phyloP scores from a whole-genome alignment of 2,329 filamentous ascomycete genomes.

The Monosporascus sp. region DNA sequence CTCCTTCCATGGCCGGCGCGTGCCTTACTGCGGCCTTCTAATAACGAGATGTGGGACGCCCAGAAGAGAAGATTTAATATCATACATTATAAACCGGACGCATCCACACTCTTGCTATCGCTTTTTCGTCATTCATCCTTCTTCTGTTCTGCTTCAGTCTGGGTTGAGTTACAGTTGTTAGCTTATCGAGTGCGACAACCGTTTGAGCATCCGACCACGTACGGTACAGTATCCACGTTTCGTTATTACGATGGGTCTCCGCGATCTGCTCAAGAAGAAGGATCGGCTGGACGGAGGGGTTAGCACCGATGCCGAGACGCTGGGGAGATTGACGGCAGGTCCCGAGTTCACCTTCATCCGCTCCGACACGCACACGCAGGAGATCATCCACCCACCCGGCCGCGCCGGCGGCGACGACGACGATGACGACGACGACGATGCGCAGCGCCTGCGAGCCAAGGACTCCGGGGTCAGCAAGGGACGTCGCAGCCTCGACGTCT shows the following conservation, averaged over 20 bases:
- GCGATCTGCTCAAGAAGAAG: conserved; percentile 51
- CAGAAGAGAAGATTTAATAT: too few species aligned
- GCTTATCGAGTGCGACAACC: too few species aligned
- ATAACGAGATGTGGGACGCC: too few species aligned
- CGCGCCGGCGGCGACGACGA: conserved; percentile 24
- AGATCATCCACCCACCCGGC: conserved; percentile 68
- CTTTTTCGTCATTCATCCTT: too few species aligned
- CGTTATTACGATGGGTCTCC: conserved; percentile 39
- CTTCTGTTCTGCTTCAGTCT: too few species aligned
- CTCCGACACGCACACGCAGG: conserved; percentile 74
- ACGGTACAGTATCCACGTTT: too few species aligned
- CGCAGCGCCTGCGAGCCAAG: conserved; percentile 25
- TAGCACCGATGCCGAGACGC: conserved; percentile 31
- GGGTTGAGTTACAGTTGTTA: too few species aligned
- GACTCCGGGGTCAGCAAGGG: conserved; percentile 22
- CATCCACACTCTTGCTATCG: too few species aligned
- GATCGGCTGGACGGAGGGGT: conserved; percentile 35
- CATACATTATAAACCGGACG: too few species aligned
- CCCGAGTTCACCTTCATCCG: conserved; percentile 80
- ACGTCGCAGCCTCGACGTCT: conserved; percentile 42
- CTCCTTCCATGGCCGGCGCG: too few species aligned
- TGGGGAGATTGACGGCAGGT: conserved; percentile 30
- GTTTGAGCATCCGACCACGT: too few species aligned
- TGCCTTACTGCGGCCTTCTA: too few species aligned
- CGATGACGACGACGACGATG: conserved; percentile 19